Conservation (phyloP, 108 stramenopile genomes). For the Aurantiochytrium sp. region DNA sequence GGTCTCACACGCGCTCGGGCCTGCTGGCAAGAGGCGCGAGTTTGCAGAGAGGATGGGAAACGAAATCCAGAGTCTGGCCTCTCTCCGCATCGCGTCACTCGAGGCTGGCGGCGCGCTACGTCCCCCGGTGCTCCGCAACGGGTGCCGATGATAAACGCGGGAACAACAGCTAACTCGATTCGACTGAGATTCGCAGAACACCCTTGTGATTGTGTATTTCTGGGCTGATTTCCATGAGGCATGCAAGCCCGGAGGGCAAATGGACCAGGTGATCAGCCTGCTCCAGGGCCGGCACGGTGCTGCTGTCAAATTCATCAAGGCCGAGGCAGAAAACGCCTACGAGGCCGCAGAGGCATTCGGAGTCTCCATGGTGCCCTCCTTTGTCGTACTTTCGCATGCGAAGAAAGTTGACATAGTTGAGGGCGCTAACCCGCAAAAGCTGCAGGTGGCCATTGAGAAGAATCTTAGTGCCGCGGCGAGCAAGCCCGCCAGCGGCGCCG, state of each 20-base stretch:
- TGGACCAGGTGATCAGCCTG: slow-evolving; percentile 49
- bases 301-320: slow-evolving; percentile 56
- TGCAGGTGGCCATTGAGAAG: slow-evolving; percentile 32
- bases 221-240: slow-evolving; percentile 80
- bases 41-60: background rate
- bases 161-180: background rate
- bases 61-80: background rate
- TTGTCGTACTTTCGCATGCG: slow-evolving; percentile 59
- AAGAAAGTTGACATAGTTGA: slow-evolving; percentile 66
- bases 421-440: slow-evolving; percentile 70
- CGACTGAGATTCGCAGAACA: background rate
- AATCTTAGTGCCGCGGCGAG: background rate
- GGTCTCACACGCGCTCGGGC: background rate
- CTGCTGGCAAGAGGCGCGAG: background rate
- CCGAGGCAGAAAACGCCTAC: slow-evolving; percentile 63
- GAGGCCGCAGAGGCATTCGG: slow-evolving; percentile 46
- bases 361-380: slow-evolving; percentile 76
- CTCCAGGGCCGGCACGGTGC: background rate
- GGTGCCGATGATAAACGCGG: background rate
- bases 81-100: too few species aligned
- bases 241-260: slow-evolving; percentile 48
- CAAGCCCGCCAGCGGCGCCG: background rate
- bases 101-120: too few species aligned
- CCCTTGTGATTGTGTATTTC: slow-evolving; percentile 61
- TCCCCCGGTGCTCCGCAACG: background rate